Conservation (phyloP, 2,329 filamentous ascomycete genomes). For the Ceratocystis colombiana region DNA sequence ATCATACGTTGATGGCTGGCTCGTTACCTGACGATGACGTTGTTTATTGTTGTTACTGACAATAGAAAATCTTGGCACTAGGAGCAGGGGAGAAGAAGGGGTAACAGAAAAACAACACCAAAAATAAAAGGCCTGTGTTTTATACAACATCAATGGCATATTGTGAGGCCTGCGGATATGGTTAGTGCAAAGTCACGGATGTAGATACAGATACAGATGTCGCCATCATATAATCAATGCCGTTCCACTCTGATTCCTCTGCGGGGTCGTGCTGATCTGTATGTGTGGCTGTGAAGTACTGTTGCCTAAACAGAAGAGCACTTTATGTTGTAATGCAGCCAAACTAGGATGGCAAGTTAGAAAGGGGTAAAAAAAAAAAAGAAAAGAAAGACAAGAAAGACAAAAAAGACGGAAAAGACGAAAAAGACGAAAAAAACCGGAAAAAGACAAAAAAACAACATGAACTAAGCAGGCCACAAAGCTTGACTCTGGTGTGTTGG, state of each 20-base stretch:
- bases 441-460: not conserved
- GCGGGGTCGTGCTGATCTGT: not conserved
- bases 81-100: too few species aligned
- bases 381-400: not conserved
- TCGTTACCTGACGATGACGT: not conserved
- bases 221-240: too few species aligned
- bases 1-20: not conserved
- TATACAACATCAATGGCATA: too few species aligned
- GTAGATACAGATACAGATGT: too few species aligned
- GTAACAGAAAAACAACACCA: too few species aligned
- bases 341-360: not conserved
- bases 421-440: not conserved
- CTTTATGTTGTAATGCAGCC: not conserved
- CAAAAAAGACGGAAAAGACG: not conserved
- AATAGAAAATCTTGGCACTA: too few species aligned
- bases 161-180: too few species aligned
- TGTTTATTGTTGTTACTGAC: not conserved
- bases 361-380: not conserved
- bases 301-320: not conserved
- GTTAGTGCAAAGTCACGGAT: too few species aligned
- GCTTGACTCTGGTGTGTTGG: not conserved
- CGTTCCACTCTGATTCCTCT: too few species aligned
- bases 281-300: slow-evolving; percentile 4
- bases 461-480: not conserved
- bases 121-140: too few species aligned